Percentiles rank a stretch among this genome's conserved stretches.
Conservation (phyloP, 2,329 filamentous ascomycete species). For the Pleurostoma richardsiae region DNA sequence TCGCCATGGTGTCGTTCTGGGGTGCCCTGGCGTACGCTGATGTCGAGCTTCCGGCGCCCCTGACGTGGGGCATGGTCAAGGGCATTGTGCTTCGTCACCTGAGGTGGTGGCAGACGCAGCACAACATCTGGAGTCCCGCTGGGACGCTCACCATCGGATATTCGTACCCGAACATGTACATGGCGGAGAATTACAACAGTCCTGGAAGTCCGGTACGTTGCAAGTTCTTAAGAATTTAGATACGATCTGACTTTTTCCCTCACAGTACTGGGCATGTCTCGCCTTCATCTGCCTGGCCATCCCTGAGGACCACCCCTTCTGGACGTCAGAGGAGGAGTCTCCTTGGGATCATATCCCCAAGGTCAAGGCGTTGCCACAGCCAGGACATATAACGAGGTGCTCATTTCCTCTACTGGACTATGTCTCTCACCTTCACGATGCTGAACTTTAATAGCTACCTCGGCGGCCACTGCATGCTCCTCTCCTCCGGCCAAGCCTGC, state of each 20-base stretch:
- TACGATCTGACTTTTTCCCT: too few species aligned
- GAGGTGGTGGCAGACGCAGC: conserved; percentile 74
- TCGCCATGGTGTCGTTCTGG: conserved; percentile 83
- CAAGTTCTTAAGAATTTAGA: neutral
- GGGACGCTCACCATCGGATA: conserved; percentile 75
- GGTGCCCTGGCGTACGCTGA: conserved; percentile 71
- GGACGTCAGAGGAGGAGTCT: conserved; percentile 62
- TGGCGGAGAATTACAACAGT: conserved; percentile 81
- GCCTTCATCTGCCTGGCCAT: conserved; percentile 71
- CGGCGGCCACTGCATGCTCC: conserved; percentile 71
- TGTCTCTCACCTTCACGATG: neutral
- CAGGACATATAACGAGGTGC: conserved; percentile 64
- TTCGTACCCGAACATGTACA: conserved; percentile 71
- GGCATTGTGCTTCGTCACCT: conserved; percentile 70
- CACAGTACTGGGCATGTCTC: conserved; percentile 73
- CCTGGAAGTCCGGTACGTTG: conserved; percentile 55
- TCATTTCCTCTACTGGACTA: neutral
- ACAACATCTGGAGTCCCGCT: conserved; percentile 68
- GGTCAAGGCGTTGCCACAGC: conserved; percentile 59
- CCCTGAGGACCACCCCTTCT: conserved; percentile 67
- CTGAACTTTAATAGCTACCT: conserved; percentile 39
- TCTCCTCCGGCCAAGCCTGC: conserved; percentile 75
- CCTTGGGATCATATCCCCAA: conserved; percentile 50
- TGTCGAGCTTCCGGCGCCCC: conserved; percentile 64
- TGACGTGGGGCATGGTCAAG: conserved; percentile 77